Base-by-base conservation (phyloP, 2,329 filamentous ascomycete species). In the Fusarium cyanostomum region DNA sequence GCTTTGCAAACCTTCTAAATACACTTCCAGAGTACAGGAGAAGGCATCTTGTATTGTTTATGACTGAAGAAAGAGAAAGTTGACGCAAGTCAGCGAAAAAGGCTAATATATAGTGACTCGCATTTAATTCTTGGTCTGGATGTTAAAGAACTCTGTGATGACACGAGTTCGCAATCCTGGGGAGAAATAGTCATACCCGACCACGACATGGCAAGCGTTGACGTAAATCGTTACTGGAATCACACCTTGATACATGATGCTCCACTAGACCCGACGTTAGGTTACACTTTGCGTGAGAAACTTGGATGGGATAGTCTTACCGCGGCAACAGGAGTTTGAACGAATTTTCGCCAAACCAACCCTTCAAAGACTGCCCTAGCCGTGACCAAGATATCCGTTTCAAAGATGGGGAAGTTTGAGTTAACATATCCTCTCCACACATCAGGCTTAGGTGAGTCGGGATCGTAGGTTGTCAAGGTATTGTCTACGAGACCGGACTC, bases 171-270 rank as follows among this genome's bases (percentile, higher is more conserved):
- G 63, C 10, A 63, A 33, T 0, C 46, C 67, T 0, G 68, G 67
- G 0, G 72, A 64, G 38, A 75, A 76, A 28, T 73, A 79, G 46
- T 78, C 76, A 33, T 78, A 78, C 0, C 77, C 77, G 31, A 75
- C 75, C 2, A 78, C 56, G 4, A 73, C 26, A 50, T 68, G 64
- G 49, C 75, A 77, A n/a, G 45, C 62, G 28, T 73, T 68, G 1
- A 79, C 73, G 15, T 71, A 78, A 0, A 77, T 70, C 0, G 75
- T 78, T 0, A 78, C 75, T 0, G 77, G 75, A 12, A 79, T 71
- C 3, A 52, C 63, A 1, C 67, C 71, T 27, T 72, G 71, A 37
- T 77, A 78, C 69, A 79, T 71, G 7, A 79, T 70, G 7, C 70
- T 72, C 76, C 75, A 78, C 75, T 77, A 4, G 7, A 1, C 1